Percentiles rank a stretch among this genome's conserved stretches.
These are phyloP conservation scores for Guyanaporus albipodus DNA, from an alignment of 768 basidiomycete genomes.

Conservation along the genomic window DNA sequence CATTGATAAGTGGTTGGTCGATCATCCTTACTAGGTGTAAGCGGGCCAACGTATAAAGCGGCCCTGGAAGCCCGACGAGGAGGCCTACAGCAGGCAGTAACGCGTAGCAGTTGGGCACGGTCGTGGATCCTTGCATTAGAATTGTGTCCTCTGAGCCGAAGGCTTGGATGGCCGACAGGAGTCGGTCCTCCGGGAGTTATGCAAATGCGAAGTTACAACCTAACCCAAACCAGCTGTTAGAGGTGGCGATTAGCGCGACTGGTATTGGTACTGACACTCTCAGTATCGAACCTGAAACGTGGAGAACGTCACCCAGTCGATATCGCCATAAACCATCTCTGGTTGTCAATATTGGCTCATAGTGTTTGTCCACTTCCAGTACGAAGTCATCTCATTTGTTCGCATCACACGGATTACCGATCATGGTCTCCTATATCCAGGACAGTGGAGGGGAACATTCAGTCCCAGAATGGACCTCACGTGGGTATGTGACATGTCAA, in stretches of 20 bases:
- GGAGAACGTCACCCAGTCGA: constrained; percentile 16
- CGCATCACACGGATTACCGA: not conserved
- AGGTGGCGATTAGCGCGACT: too few relatives aligned
- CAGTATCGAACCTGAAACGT: constrained; percentile 10
- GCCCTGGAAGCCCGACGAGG: constrained; percentile 8
- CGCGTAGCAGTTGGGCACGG: constrained; percentile 8
- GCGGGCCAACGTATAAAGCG: constrained; percentile 3
- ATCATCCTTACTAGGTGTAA: not conserved
- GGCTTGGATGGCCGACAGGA: constrained; percentile 3
- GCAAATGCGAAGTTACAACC: constrained; percentile 1
- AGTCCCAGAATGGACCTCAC: constrained; percentile 13
- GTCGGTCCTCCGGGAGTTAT: constrained; percentile 4
- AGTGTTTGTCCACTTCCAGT: constrained; percentile 13
- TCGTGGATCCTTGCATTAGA: constrained; percentile 15
- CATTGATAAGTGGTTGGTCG: not conserved
- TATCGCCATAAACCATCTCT: constrained; percentile 23
- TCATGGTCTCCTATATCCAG: constrained; percentile 8
- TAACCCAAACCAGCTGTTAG: not conserved
- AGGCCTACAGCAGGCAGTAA: constrained; percentile 8
- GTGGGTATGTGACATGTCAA: not conserved
- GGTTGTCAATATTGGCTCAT: constrained; percentile 20
- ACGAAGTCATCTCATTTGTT: constrained; percentile 10
- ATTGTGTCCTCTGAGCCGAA: constrained; percentile 1
- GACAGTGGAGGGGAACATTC: not conserved
- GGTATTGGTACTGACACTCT: constrained; percentile 8